These are phyloP conservation scores for Heritiera fomes DNA, from an alignment of 345 rosid species.

Conservation along the genomic window DNA sequence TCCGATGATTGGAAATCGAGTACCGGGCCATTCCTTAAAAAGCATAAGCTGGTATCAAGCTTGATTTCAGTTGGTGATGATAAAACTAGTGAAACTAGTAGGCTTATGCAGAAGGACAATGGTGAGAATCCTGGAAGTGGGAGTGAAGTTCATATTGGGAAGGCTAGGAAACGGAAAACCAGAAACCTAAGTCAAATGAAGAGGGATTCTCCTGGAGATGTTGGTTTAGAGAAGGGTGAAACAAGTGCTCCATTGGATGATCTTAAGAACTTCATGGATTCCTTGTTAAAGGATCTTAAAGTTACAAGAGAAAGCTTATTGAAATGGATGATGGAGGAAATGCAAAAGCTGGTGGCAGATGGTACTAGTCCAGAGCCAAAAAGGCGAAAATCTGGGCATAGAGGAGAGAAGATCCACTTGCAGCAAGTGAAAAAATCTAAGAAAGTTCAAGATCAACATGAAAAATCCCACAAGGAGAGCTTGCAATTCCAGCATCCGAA, in stretches of 20 bases:
- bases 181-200: conserved; percentile 17
- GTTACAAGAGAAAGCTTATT: conserved; percentile 44
- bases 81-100: conserved; percentile 29
- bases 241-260: conserved; percentile 35
- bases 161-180: conserved; percentile 30
- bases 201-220: conserved; percentile 26
- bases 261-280: conserved; percentile 39
- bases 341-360: conserved; percentile 39
- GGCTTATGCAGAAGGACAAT: conserved; percentile 27
- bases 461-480: conserved; percentile 24
- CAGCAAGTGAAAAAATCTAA: conserved; percentile 19
- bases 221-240: conserved; percentile 29
- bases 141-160: conserved; percentile 21
- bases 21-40: conserved; percentile 30
- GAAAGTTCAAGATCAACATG: conserved; percentile 18
- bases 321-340: conserved; percentile 56
- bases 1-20: conserved; percentile 41
- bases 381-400: conserved; percentile 21
- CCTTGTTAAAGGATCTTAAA: conserved; percentile 52
- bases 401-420: conserved; percentile 25
- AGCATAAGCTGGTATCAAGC: conserved; percentile 30
- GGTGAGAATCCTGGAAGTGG: conserved; percentile 18
- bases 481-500: conserved; percentile 22
- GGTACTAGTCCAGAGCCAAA: conserved; percentile 20
- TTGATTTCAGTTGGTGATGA: conserved; percentile 30